A percentile compares a stretch with the other conserved stretches of the same genome.
Conservation (phyloP, 2,329 filamentous ascomycete genomes). For the Penicillium sp. region DNA sequence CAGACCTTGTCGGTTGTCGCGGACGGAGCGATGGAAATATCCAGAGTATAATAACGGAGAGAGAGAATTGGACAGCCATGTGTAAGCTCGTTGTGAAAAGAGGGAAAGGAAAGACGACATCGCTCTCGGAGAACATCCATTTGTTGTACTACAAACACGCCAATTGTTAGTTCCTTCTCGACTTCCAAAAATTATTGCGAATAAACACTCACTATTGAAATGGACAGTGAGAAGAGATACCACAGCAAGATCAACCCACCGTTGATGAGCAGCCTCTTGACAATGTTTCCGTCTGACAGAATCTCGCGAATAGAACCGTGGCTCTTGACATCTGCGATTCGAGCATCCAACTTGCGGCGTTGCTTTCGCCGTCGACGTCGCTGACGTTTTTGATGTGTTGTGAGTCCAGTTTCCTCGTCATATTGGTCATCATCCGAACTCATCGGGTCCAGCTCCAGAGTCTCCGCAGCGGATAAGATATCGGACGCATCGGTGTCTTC, state of each 20-base stretch:
- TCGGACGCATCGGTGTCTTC: conserved; percentile 39
- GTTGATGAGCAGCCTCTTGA: conserved; percentile 70
- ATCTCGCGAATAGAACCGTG: conserved; percentile 60
- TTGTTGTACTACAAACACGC: conserved; percentile 78
- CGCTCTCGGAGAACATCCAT: conserved; percentile 93
- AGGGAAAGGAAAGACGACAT: conserved; percentile 88
- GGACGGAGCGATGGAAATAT: conserved; percentile 81
- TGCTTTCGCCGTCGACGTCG: conserved; percentile 65
- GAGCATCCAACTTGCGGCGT: conserved; percentile 67
- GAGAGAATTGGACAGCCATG: conserved; percentile 89
- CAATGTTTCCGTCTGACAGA: conserved; percentile 70
- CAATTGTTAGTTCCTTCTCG: conserved; percentile 9
- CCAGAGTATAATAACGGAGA: conserved; percentile 75
- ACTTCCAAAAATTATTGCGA: neutral
- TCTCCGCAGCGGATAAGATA: conserved; percentile 42
- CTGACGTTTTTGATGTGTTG: conserved; percentile 63
- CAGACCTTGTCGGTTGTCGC: conserved; percentile 35
- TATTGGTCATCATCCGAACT: conserved; percentile 73
- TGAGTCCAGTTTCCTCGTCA: conserved; percentile 87
- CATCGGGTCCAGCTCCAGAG: conserved; percentile 56
- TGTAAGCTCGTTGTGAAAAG: conserved; percentile 93
- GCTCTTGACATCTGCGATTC: conserved; percentile 60
- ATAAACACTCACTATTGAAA: conserved; percentile 69
- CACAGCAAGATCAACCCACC: conserved; percentile 78
- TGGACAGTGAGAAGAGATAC: conserved; percentile 90